phyloP scores from a whole-genome alignment of 1,139 yeast genomes.

The Hansenula lynferdii region DNA sequence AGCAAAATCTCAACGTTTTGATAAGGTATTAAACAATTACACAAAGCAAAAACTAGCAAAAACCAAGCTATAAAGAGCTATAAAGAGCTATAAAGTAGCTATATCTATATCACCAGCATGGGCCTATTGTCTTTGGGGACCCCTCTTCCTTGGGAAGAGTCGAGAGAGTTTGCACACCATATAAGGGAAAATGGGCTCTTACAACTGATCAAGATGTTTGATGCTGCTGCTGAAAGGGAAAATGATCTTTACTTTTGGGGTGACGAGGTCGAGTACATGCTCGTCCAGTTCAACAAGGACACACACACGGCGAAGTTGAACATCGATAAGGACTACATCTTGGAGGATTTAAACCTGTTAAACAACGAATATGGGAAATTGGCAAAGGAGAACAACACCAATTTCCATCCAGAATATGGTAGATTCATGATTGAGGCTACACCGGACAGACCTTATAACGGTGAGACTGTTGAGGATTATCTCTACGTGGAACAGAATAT shows the following conservation, averaged over 20 bases:
- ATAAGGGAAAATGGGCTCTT: slow-evolving; percentile 77
- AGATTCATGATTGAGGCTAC: slow-evolving; percentile 96
- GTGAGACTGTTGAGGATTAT: slow-evolving; percentile 50
- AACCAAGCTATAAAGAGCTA: too few relatives aligned
- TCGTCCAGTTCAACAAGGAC: slow-evolving; percentile 29
- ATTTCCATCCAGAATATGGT: slow-evolving; percentile 96
- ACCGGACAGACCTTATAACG: slow-evolving; percentile 76
- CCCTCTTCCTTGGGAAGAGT: slow-evolving; percentile 84
- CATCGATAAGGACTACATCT: slow-evolving; percentile 73
- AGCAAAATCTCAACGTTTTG: too few relatives aligned
- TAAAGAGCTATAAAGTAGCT: too few relatives aligned
- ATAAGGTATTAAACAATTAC: too few relatives aligned
- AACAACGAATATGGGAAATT: too few relatives aligned
- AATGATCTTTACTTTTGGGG: slow-evolving; percentile 85
- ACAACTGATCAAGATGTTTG: slow-evolving; percentile 71
- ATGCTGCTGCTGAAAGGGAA: slow-evolving; percentile 50
- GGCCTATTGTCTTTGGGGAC: slow-evolving; percentile 71
- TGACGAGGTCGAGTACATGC: slow-evolving; percentile 86
- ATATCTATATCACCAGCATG: too few relatives aligned
- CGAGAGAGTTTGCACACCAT: slow-evolving; percentile 66
- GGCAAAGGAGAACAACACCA: slow-evolving; percentile 44
- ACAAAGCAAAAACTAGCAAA: too few relatives aligned
- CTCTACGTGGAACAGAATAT: slow-evolving; percentile 79
- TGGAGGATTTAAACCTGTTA: slow-evolving; percentile 57
- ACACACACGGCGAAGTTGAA: slow-evolving; percentile 47